Conservation (phyloP, 1,284 basidiomycete genomes). For the Pseudozyma tsukubaensis region DNA sequence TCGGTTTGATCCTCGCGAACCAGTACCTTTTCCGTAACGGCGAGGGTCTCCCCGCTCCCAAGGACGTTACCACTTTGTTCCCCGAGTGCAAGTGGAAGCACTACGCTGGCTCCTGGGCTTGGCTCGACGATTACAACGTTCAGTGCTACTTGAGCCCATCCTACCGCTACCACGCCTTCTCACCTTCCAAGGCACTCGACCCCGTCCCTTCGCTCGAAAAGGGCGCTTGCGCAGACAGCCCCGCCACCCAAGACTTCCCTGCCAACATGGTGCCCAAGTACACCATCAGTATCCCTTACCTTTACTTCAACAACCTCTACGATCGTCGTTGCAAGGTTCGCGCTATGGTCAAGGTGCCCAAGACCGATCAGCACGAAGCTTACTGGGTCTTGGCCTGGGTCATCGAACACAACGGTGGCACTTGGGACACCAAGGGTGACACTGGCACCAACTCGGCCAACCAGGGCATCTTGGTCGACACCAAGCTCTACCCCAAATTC, state of each 20-base stretch:
- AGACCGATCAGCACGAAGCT: conserved; percentile 29
- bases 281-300: conserved; percentile 28
- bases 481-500: conserved; percentile 29
- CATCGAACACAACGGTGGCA: conserved; percentile 27
- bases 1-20: conserved; percentile 17
- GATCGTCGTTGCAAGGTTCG: conserved; percentile 48
- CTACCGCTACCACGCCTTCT: conserved; percentile 40
- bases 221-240: conserved; percentile 29
- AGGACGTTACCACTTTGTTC: conserved; percentile 19
- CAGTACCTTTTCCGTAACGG: conserved; percentile 14
- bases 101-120: conserved; percentile 5
- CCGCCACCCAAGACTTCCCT: conserved; percentile 18
- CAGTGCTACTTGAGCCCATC: conserved; percentile 38
- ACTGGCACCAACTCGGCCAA: conserved; percentile 2
- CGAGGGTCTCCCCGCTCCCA: conserved; percentile 13
- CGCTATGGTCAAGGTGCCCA: conserved; percentile 42
- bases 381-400: conserved; percentile 39
- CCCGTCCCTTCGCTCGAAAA: background rate
- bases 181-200: conserved; percentile 19
- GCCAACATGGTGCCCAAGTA: conserved; percentile 11
- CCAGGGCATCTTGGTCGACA: conserved; percentile 32
- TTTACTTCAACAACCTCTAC: conserved; percentile 49
- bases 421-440: conserved; percentile 15
- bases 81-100: conserved; percentile 32
- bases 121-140: conserved; percentile 35